Evolutionary conservation across 2,329 filamentous ascomycete genomes (phyloP).

Genomic region (Paramyrothecium roridum): DNA sequence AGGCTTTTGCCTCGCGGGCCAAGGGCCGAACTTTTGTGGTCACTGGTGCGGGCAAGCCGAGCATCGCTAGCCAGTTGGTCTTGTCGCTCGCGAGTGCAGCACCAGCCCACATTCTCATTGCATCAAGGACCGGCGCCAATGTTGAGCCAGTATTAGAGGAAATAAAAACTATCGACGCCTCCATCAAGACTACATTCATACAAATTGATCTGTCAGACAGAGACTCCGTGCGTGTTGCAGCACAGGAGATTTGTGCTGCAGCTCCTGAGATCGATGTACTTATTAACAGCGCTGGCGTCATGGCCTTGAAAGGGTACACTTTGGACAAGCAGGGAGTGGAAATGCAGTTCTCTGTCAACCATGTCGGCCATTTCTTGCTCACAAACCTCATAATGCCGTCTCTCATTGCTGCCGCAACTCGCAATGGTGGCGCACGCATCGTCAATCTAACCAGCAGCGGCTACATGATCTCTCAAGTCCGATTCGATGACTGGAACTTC

Average conservation of each 20-base stretch:
- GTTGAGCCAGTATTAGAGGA: not conserved
- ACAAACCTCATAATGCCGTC: slow-evolving; percentile 33
- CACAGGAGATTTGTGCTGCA: not conserved
- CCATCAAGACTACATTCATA: not conserved
- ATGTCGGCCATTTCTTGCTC: slow-evolving; percentile 35
- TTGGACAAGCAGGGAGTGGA: slow-evolving; percentile 1
- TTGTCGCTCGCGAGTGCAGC: not conserved
- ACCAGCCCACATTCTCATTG: not conserved
- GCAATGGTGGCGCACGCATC: slow-evolving; percentile 22
- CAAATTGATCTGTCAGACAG: not conserved
- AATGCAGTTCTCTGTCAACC: slow-evolving; percentile 28
- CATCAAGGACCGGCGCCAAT: not conserved
- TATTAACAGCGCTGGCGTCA: slow-evolving; percentile 11
- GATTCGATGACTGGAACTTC: slow-evolving; percentile 42
- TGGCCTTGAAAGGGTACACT: slow-evolving; percentile 2
- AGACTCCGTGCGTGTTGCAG: not conserved
- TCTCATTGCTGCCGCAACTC: slow-evolving; percentile 12
- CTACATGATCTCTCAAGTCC: slow-evolving; percentile 36
- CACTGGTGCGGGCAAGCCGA: not conserved
- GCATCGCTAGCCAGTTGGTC: not conserved
- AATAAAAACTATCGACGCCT: not conserved
- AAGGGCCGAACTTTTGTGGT: not conserved
- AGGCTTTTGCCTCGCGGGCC: not conserved
- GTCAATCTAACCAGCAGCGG: slow-evolving; percentile 43
- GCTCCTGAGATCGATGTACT: slow-evolving; percentile 6